Evolutionary conservation across 352 stramenopile genomes (phyloP).

Genomic region (Phytophthora cajani): DNA sequence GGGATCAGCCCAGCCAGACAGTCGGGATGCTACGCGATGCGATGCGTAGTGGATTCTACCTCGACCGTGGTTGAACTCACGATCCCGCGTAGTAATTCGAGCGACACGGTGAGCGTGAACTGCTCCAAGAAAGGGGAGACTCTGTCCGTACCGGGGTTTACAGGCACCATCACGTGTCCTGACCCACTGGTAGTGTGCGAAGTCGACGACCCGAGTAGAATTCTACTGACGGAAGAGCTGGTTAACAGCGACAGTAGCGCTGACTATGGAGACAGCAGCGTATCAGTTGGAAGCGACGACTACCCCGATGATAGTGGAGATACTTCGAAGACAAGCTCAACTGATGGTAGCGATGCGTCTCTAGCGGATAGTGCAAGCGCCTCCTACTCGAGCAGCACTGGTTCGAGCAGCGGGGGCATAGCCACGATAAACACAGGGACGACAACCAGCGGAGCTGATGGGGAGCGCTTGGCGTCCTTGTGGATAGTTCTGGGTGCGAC

Average conservation of each 20-base stretch:
- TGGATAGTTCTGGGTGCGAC: slow-evolving; percentile 5
- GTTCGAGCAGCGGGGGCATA: background rate
- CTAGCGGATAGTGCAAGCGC: slow-evolving; percentile 1
- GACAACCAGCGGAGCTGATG: slow-evolving; percentile 3
- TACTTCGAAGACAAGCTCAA: slow-evolving; percentile 1
- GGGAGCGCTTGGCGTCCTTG: background rate
- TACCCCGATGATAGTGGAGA: background rate
- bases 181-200: slow-evolving; percentile 69
- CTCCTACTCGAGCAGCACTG: background rate
- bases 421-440: slow-evolving; percentile 3
- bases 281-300: background rate
- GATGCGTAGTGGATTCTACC: slow-evolving; percentile 34
- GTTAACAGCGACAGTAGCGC: background rate
- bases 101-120: slow-evolving; percentile 37
- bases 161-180: slow-evolving; percentile 62
- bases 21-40: slow-evolving; percentile 73
- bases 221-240: slow-evolving; percentile 6
- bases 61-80: slow-evolving; percentile 44
- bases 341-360: background rate
- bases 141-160: slow-evolving; percentile 55
- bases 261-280: background rate
- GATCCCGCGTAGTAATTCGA: slow-evolving; percentile 31
- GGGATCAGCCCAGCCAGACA: slow-evolving; percentile 48
- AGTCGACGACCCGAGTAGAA: slow-evolving; percentile 5
- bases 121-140: slow-evolving; percentile 54